These are phyloP conservation scores for Dactylellina haptotyla DNA, from an alignment of 2,329 filamentous ascomycete genomes.

Conservation along the genomic window DNA sequence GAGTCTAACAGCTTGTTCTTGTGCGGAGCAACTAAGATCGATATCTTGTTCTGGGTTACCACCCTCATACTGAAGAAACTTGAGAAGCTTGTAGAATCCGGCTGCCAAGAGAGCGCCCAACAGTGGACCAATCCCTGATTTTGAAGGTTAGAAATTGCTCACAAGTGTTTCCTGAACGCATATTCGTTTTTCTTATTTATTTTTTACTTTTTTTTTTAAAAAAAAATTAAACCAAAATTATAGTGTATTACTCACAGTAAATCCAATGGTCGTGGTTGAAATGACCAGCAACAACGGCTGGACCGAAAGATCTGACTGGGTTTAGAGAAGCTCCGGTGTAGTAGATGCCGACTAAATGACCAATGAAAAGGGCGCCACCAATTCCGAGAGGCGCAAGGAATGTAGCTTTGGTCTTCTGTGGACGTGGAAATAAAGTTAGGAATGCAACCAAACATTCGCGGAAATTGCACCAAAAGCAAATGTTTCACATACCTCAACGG, in stretches of 20 bases:
- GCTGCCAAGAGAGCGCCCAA: slow-evolving; percentile 66
- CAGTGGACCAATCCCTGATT: slow-evolving; percentile 64
- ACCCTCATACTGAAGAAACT: slow-evolving; percentile 67
- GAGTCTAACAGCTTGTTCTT: slow-evolving; percentile 10
- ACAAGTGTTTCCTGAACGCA: background rate
- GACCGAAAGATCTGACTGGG: slow-evolving; percentile 67
- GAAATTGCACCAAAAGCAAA: slow-evolving; percentile 5
- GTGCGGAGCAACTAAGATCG: slow-evolving; percentile 27
- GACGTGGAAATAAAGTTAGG: slow-evolving; percentile 43
- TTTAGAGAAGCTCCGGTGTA: slow-evolving; percentile 66
- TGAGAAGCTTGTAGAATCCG: slow-evolving; percentile 66
- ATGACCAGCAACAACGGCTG: slow-evolving; percentile 60
- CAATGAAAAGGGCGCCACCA: slow-evolving; percentile 75
- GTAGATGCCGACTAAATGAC: slow-evolving; percentile 64
- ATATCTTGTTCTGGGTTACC: slow-evolving; percentile 66
- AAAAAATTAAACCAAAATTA: too few species aligned
- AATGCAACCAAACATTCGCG: slow-evolving; percentile 13
- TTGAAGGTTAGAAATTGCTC: slow-evolving; percentile 11
- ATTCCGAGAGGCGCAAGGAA: slow-evolving; percentile 77
- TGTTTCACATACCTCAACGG: slow-evolving; percentile 50
- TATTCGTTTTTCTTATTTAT: too few species aligned
- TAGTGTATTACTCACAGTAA: slow-evolving; percentile 47
- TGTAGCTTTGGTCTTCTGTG: slow-evolving; percentile 64
- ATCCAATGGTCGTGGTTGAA: slow-evolving; percentile 51
- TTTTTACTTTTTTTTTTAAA: too few species aligned